Percentiles rank a stretch among this genome's conserved stretches.
phyloP scores from a whole-genome alignment of 129 eudicot genomes.

The Centaurea solstitialis region DNA sequence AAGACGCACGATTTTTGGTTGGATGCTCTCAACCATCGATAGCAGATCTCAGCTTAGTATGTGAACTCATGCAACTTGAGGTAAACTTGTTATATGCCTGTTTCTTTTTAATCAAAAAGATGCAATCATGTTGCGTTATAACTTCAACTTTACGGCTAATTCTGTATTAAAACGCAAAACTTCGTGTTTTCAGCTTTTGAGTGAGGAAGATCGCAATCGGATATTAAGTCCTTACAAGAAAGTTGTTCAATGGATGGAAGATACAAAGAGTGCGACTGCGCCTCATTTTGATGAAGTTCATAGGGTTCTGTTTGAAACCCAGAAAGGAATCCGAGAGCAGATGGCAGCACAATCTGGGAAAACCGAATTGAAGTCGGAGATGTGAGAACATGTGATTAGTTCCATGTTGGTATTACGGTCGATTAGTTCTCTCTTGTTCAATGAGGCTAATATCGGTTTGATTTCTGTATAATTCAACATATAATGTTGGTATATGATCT shows the following conservation, averaged over 20 bases:
- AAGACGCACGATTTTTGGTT: conserved; percentile 55
- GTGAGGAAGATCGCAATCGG: conserved; percentile 50
- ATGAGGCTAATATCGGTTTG: conserved; percentile 7
- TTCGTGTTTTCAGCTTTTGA: conserved; percentile 43
- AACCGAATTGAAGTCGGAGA: conserved; percentile 27
- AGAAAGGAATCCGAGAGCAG: conserved; percentile 30
- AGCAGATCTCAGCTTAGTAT: conserved; percentile 68
- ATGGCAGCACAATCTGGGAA: neutral
- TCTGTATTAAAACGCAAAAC: no score
- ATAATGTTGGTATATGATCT: neutral
- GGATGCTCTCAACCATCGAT: conserved; percentile 75
- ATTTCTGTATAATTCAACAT: neutral
- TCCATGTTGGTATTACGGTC: neutral
- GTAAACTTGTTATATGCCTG: conserved; percentile 24
- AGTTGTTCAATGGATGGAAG: conserved; percentile 62
- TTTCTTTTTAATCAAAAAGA: neutral
- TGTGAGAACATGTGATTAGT: conserved; percentile 21
- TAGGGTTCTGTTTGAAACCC: conserved; percentile 26
- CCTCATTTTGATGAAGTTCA: conserved; percentile 80
- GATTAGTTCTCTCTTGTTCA: neutral
- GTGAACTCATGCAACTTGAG: conserved; percentile 74
- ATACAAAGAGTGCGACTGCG: conserved; percentile 46
- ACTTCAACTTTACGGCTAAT: neutral
- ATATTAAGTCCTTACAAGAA: conserved; percentile 60
- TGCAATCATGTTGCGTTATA: neutral